Base-by-base conservation (phyloP, 345 rosid species). In the Hibiscus tridactylites region DNA sequence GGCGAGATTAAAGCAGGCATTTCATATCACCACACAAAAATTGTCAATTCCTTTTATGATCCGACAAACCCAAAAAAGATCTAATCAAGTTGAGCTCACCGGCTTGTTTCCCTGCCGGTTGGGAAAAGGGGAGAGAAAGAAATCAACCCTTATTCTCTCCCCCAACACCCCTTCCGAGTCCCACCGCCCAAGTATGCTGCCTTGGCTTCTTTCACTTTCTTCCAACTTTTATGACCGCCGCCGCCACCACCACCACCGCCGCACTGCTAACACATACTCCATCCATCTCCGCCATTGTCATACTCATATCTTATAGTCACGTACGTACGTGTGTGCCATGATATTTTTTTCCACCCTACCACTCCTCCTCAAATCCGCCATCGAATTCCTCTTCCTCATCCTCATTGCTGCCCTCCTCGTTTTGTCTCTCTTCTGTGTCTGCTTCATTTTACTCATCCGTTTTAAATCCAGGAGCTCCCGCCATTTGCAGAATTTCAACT, bases 401-500 rank as follows among this genome's bases (percentile, higher is more conserved):
- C 76, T 79, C 66, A 39, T 79, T 47, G 61, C 50, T 26, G 54
- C 70, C 57, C 82, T 85, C 61, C 71, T 90, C 61, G 52, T 82
- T 68, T 80, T 86, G 35, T 87, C 88, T 35, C 46, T 74, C 54
- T 71, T 88, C 61, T 86, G 88, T 39, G 71, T 86, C 42, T 39
- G 59, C 66, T 83, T 70, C 71, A 83, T 90, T 57, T 72, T 90
- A 76, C 82, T 73, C 69, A 83, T 88, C 72, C 75, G 71, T 37
- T 57, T 85, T 71, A 85, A 77, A 63, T 81, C 96, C n/a, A 82
- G 74, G 4, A 28, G 68, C 70, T 79, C 85, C 29, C 79, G 56
- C 17, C 80, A 80, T 66, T 72, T 90, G 19, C 79, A 79, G 24
- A 73, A 69, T 16, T 87, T 90, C 75, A 86, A 86, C 72, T 75